Evolutionary conservation across 78 protist species (phyloP).

Genomic region (Cyanophora paradoxa): DNA sequence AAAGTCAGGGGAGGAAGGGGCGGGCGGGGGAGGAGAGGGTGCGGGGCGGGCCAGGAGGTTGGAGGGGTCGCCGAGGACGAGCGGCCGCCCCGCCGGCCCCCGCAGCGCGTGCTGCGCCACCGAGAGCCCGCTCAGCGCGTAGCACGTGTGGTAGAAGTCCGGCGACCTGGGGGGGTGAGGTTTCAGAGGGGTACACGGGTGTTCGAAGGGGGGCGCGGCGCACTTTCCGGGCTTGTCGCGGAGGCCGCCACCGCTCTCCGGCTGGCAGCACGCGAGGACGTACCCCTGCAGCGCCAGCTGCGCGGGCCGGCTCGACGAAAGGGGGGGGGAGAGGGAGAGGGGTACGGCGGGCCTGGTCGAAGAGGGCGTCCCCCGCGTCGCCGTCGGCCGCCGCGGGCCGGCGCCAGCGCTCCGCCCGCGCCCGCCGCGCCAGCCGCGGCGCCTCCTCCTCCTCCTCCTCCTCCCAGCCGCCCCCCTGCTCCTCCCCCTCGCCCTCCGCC

Average conservation of each 20-base stretch:
- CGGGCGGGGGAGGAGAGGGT: too few species aligned
- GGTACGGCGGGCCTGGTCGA: constrained; percentile 42
- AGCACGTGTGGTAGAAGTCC: constrained; percentile 92
- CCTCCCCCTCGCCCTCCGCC: neutral
- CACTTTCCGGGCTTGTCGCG: constrained; percentile 76
- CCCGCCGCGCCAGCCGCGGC: neutral
- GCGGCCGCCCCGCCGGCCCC: too few species aligned
- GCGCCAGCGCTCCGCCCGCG: neutral
- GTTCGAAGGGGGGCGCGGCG: neutral
- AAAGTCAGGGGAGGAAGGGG: too few species aligned
- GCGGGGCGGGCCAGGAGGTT: too few species aligned
- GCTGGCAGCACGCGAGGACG: constrained; percentile 66
- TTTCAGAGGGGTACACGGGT: neutral
- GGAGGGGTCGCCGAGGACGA: too few species aligned
- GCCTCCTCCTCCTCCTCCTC: neutral
- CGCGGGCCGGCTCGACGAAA: too few species aligned
- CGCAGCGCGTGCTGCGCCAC: too few species aligned
- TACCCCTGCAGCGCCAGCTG: constrained; percentile 67
- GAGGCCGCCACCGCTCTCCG: constrained; percentile 56
- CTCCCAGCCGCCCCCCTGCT: neutral
- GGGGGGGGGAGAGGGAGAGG: too few species aligned
- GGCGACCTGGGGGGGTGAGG: constrained; percentile 11
- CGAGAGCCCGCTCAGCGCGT: too few species aligned
- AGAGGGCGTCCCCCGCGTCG: constrained; percentile 4
- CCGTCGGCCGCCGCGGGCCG: neutral